A percentile compares a stretch with the other conserved stretches of the same genome.
These are phyloP conservation scores for Candida khao-thaluensis DNA, from an alignment of 805 yeast species.

Conservation along the genomic window DNA sequence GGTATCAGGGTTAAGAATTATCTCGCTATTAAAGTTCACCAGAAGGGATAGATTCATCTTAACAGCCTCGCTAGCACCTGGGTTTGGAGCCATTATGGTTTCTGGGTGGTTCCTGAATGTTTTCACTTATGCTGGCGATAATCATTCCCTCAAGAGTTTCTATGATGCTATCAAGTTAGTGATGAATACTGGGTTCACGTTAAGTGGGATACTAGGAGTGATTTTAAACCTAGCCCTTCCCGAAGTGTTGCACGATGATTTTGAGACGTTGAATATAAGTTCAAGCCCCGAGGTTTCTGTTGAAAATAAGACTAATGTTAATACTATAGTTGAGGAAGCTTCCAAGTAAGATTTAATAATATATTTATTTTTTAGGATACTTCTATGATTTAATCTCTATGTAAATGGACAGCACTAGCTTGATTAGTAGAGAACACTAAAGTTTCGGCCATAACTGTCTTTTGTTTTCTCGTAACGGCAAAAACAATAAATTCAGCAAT, in stretches of 20 bases:
- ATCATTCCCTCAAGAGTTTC: conserved; percentile 56
- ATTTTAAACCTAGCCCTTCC: conserved; percentile 46
- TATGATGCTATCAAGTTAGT: conserved; percentile 64
- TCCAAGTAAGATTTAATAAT: no score
- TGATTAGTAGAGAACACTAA: conserved; percentile 84
- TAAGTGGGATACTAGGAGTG: conserved; percentile 62
- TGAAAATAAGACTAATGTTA: no score
- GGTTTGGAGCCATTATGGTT: conserved; percentile 63
- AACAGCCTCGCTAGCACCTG: conserved; percentile 60
- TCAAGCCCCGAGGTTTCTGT: no score
- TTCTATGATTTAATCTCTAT: no score
- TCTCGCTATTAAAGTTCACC: conserved; percentile 56
- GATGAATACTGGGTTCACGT: conserved; percentile 69
- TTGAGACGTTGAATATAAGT: no score
- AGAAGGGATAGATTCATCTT: conserved; percentile 71
- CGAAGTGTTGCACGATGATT: conserved; percentile 29
- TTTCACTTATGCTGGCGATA: conserved; percentile 62
- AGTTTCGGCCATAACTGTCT: conserved; percentile 76
- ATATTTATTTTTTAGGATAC: no score
- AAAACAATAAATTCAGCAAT: conserved; percentile 74
- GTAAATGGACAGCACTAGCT: conserved; percentile 69
- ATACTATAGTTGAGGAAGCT: no score
- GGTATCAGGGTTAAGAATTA: conserved; percentile 67
- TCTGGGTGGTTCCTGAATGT: conserved; percentile 61
- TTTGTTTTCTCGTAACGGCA: conserved; percentile 64